Base-by-base conservation (phyloP, 306 rosid species). In the Bauhinia variegata region DNA sequence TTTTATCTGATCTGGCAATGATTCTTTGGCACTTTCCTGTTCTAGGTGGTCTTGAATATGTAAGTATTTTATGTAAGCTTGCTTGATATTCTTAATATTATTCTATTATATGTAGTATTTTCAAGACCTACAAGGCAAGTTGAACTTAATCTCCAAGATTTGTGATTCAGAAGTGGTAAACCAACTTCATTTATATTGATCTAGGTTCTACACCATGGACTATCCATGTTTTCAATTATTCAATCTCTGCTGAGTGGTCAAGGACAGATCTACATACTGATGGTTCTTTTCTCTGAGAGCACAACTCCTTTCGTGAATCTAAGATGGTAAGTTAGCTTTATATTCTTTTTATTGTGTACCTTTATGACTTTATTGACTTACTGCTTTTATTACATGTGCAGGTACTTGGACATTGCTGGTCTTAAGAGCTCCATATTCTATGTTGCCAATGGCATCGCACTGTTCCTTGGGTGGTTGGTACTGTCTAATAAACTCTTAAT, bases 401-500 rank as follows among this genome's bases (percentile, higher is more conserved):
- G 98, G 96, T 77, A 92, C 79, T 78, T 92, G 89, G 96, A 92
- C 61, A 54, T 54, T 53, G 66, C 88, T 78, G 95, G 95, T 74
- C 80, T 37, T 72, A 92, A 89, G 84, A 78, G 57, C 84, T 87
- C 96, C 16, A 80, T 46, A 63, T 68, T 80, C 61, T 92, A 92
- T 58, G 44, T 82, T 50, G 75, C 57, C 80, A 92, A 89, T 79
- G 98, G 98, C 1, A 12, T 87, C 66, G 95, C 86, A 6, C 72
- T 92, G 84, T 92, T 92, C 88, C 67, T 89, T 5, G 96, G 98
- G 80, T 92, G 98, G 98, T 75, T 92, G 98, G 98, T 92, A 92
- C 68, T 62, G 85, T 77, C 76, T 50, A 50, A 65, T 61, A 73
- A 63, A 67, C 85, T 73, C 71, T 38, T 70, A 59, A 9, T 48